Evolutionary conservation across 768 basidiomycete species (phyloP), one percentile per base, ranked within the genome.

Genomic region (Guyanaporus albipodus): DNA sequence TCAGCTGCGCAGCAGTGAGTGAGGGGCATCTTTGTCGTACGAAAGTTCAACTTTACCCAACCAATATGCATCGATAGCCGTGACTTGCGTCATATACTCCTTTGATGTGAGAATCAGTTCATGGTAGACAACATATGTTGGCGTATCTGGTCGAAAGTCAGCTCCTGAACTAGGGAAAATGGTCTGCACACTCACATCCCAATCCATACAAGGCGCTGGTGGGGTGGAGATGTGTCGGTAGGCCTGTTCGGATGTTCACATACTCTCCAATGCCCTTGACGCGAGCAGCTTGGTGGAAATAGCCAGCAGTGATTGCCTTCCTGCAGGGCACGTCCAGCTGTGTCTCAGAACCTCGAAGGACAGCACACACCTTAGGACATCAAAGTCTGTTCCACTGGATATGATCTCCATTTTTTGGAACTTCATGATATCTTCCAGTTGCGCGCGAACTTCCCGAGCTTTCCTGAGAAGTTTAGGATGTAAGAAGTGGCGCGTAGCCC

Each of bases 251-350:
- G 54, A 95, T 87, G 67, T 99, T 98, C 55, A 96, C 91, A 68
- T 96, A 99, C 69, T 99, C 96, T 50, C 95, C 95, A 53, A 98
- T 97, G 63, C 96, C 96, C 73, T 99, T 99, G 29, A 95, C 95
- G 53, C 93, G 74, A 15, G 95, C 95, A 1, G 95, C 93, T 71
- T 99, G 96, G 67, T 98, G 96, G 78, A 99, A 99, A 68, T 97
- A 99, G 24, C 95, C 95, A 23, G 95, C 88, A 29, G 91, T 86
- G 56, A 99, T 98, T 2, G 92, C 91, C 80, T 95, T 98, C 64
- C 94, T 92, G 54, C 27, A 31, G 24, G 29, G 15, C 31, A 19
- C 21, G 29, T 50, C 47, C 4, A 26, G 17, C 34, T 36, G 26
- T 51, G 26, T 44, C 38, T 44, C 27, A 26, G 6, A 19, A 44